Conservation (phyloP, 1,139 yeast genomes). For the Pichia sp. region DNA sequence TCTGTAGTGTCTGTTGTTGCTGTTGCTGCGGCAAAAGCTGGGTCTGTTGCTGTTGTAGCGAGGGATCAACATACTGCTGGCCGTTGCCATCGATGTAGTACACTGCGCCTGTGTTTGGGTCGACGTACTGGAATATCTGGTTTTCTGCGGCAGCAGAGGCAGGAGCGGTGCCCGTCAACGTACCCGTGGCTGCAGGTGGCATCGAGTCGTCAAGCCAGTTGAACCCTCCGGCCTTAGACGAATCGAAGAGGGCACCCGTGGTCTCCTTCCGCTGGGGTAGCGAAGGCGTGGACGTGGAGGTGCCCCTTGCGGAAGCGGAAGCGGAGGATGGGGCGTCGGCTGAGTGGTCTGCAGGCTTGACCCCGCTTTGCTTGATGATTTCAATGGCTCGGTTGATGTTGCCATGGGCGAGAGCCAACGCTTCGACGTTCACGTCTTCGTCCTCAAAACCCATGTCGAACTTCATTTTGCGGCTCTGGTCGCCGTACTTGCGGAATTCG, state of each 20-base stretch:
- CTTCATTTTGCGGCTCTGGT: conserved; percentile 40
- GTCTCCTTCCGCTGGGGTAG: conserved; percentile 45
- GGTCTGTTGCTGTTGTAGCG: conserved; percentile 22
- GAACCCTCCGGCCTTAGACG: conserved; percentile 30
- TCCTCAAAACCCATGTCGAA: conserved; percentile 45
- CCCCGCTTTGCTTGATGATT: conserved; percentile 36
- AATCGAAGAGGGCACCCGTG: conserved; percentile 27
- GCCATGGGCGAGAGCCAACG: conserved; percentile 46
- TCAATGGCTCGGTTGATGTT: conserved; percentile 47
- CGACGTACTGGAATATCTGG: conserved; percentile 53
- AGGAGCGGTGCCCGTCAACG: conserved; percentile 24
- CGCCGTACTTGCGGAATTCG: conserved; percentile 41
- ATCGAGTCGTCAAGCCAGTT: conserved; percentile 36
- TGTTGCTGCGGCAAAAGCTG: too few species aligned
- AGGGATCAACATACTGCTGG: conserved; percentile 55
- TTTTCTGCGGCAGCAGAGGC: conserved; percentile 26
- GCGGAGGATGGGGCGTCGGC: not conserved
- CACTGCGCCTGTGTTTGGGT: conserved; percentile 57
- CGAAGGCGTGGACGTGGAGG: conserved; percentile 32
- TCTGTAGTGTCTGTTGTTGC: conserved; percentile 44
- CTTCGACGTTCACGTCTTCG: conserved; percentile 47
- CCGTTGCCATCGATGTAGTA: conserved; percentile 56
- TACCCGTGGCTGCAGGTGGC: conserved; percentile 8
- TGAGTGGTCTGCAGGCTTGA: conserved; percentile 14
- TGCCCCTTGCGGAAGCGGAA: not conserved